Evolutionary conservation across 768 basidiomycete genomes (phyloP), one percentile per base, ranked within the genome.

Genomic region (Coprinopsis marcescibilis): DNA sequence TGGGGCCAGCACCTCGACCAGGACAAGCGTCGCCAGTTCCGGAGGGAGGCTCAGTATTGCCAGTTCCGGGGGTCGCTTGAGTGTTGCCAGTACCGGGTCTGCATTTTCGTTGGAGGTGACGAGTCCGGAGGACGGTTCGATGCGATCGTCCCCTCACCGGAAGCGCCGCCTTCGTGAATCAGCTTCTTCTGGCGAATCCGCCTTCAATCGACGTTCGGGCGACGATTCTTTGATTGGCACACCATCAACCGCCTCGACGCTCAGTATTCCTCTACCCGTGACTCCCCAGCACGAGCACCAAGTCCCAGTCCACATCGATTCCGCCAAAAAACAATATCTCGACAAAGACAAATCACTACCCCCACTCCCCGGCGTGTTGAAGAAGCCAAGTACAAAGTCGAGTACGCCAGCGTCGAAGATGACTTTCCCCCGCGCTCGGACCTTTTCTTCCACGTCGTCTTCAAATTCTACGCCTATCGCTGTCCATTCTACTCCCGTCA

Each of bases 311-410:
- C 43, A 52, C 40, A 42, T 51, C 7, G 46, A 50, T 7, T 48
- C 53, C 7, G 39, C 49, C 3, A 47, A 26, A 25, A 48, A 24
- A 45, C 10, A 36, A 19, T 13, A 24, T 23, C 48, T 58, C 27
- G 55, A 65, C 37, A 67, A 67, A 54, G 55, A 70, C 45, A 65
- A 71, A 59, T 59, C 65, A 38, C 30, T 73, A 15, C 62, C 70
- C 2, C 70, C 70, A 1, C 52, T 64, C 3, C 63, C 62, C 11
- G 25, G 42, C 13, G 56, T 55, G 17, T 29, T 58, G 32, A 56
- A 52, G 48, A 58, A 54, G 43, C 45, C 48, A 23, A 32, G 49
- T 4, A 54, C 55, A 14, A 33, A 29, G 17, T 26, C 51, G 12
- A 51, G 26, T 29, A 26, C 41, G 21, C 42, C 33, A 19, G 44